Base-by-base conservation (phyloP, 306 rosid species). In the Cucumis hystrix region DNA sequence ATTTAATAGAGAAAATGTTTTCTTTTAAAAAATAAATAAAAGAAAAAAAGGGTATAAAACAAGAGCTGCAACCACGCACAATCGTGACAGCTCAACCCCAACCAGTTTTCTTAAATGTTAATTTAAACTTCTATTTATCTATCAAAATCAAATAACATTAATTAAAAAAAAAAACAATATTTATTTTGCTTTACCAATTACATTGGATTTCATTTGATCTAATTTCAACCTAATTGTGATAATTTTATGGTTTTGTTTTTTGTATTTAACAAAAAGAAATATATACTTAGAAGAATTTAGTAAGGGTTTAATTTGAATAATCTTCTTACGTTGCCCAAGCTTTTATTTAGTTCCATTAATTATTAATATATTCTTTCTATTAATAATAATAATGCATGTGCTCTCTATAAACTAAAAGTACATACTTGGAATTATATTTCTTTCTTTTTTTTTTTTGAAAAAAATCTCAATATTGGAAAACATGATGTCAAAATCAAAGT, bases 71-170 rank as follows among this genome's bases (percentile, higher is more conserved):
- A 74, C 45, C 41, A 73, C 17, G 63, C 41, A 52, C 66, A 75
- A 75, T 39, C 39, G 68, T n/a, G 68, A 75, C 78, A 75, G 67
- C 78, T 57, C 78, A 75, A 75, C 67, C 7, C 55, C 78, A 75
- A 43, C 79, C n/a, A 37, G 10, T 47, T 56, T 75, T 25, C 79
- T 74, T 75, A 20, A 39, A 56, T 56, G 39, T 20, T 75, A 75
- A 58, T 57, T 57, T 75, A 57, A 56, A 20, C 67, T 70, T 70
- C 57, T 1, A 45, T 66, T 39, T 66, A 35, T 41, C 75, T 10
- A 72, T 23, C 45, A 47, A 47, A 47, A 12, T 45, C 57, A 15
- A 51, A 73, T 59, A 15, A 52, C 21, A 21, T 51, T 17, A 6
- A 49, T 72, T 54, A 6, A 14, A 12, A 33, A 33, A 4, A 2